Evolutionary conservation across 805 yeast genomes (phyloP).

Genomic region (Candida broadrunensis): DNA sequence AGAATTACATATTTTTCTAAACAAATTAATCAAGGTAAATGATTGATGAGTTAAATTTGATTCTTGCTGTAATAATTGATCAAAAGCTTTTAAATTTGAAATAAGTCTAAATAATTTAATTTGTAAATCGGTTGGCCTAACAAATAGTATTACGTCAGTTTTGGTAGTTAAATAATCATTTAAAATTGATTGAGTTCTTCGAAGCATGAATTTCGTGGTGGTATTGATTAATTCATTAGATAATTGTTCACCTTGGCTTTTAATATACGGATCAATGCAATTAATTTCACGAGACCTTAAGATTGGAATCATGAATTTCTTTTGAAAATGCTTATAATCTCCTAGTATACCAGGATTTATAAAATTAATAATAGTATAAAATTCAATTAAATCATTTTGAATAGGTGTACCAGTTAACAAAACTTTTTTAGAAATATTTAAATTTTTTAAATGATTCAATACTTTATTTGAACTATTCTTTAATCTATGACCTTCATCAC

Average conservation of each 20-base stretch:
- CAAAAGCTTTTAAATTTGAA: constrained; percentile 32
- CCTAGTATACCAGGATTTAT: constrained; percentile 84
- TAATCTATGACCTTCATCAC: constrained; percentile 94
- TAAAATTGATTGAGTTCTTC: constrained; percentile 65
- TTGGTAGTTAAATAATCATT: constrained; percentile 64
- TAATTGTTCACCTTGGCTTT: constrained; percentile 56
- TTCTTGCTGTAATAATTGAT: constrained; percentile 23
- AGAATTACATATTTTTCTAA: constrained; percentile 82
- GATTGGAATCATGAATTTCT: constrained; percentile 67
- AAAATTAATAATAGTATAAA: constrained; percentile 76
- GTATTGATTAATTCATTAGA: constrained; percentile 62
- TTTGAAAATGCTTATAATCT: constrained; percentile 52
- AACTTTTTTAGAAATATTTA: constrained; percentile 56
- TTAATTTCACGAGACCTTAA: constrained; percentile 61
- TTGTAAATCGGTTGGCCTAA: constrained; percentile 71
- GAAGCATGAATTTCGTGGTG: constrained; percentile 64
- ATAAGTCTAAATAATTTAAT: constrained; percentile 51
- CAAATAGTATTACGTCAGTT: constrained; percentile 73
- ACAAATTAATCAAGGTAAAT: constrained; percentile 65
- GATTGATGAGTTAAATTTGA: constrained; percentile 37
- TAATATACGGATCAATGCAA: constrained; percentile 47
- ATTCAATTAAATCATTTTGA: constrained; percentile 87
- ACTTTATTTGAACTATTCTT: constrained; percentile 75
- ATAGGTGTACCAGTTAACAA: constrained; percentile 88
- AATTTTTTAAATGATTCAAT: constrained; percentile 53